These are phyloP conservation scores for Epichloe glyceriae DNA, from an alignment of 2,329 filamentous ascomycete genomes.

Conservation along the genomic window DNA sequence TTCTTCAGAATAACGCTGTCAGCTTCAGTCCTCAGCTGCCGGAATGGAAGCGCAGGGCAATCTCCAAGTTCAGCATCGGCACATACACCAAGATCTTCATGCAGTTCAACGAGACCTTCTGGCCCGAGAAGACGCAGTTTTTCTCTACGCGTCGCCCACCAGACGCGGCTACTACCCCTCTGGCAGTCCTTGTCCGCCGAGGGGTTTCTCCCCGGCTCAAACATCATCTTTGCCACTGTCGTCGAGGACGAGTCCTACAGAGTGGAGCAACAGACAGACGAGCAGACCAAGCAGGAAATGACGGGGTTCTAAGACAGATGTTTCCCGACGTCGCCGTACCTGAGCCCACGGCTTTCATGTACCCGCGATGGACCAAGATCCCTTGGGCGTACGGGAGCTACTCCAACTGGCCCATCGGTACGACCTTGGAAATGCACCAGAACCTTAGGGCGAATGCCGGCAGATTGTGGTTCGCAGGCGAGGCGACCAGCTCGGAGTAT, in stretches of 20 bases:
- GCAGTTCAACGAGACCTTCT: conserved; percentile 56
- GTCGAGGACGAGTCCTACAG: conserved; percentile 41
- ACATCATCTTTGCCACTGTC: conserved; percentile 54
- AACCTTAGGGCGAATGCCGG: conserved; percentile 53
- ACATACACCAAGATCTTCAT: conserved; percentile 64
- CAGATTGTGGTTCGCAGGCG: conserved; percentile 51
- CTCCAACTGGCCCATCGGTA: conserved; percentile 53
- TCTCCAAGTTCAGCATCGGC: conserved; percentile 53
- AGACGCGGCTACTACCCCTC: conserved; percentile 33
- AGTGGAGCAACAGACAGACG: conserved; percentile 45
- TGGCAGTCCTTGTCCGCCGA: conserved; percentile 49
- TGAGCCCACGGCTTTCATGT: conserved; percentile 46
- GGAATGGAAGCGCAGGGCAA: conserved; percentile 49
- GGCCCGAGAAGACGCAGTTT: conserved; percentile 33
- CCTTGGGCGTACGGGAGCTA: conserved; percentile 45
- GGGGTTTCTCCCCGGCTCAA: conserved; percentile 46
- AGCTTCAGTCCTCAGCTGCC: conserved; percentile 46
- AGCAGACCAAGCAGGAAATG: conserved; percentile 41
- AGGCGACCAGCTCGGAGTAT: conserved; percentile 48
- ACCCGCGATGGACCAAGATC: conserved; percentile 29
- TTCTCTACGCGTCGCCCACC: conserved; percentile 32
- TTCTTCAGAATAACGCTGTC: conserved; percentile 49
- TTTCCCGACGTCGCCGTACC: conserved; percentile 44
- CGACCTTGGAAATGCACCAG: conserved; percentile 51
- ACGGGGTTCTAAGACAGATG: conserved; percentile 47